These are phyloP conservation scores for Kodamaea laetipori DNA, from an alignment of 805 yeast species.

Conservation along the genomic window DNA sequence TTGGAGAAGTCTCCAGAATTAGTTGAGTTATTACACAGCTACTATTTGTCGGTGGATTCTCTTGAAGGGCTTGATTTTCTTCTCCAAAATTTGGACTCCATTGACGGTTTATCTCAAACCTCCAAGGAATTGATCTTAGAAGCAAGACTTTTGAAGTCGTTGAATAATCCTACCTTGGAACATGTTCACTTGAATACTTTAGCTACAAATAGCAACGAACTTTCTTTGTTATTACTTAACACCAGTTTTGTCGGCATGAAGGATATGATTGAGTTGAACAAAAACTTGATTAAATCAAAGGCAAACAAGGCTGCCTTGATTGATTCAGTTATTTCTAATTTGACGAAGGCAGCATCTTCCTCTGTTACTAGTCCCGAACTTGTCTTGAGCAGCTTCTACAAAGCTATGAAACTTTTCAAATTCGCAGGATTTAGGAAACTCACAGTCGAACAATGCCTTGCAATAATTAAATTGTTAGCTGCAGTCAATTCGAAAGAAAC, in stretches of 20 bases:
- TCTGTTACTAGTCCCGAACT: not conserved
- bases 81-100: conserved; percentile 19
- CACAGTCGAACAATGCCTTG: conserved; percentile 24
- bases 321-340: conserved; percentile 10
- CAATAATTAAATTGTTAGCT: conserved; percentile 30
- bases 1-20: conserved; percentile 18
- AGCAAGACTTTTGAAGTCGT: conserved; percentile 24
- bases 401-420: conserved; percentile 28
- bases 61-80: conserved; percentile 19
- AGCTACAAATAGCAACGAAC: conserved; percentile 10
- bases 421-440: conserved; percentile 21
- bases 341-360: conserved; percentile 1
- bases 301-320: conserved; percentile 13
- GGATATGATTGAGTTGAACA: conserved; percentile 14
- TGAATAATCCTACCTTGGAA: conserved; percentile 12
- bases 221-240: conserved; percentile 12
- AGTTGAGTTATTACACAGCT: conserved; percentile 24
- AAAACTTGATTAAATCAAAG: conserved; percentile 15
- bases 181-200: not conserved
- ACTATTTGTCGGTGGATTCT: conserved; percentile 24
- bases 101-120: conserved; percentile 17
- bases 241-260: conserved; percentile 20
- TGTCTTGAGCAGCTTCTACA: conserved; percentile 23
- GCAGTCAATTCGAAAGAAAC: conserved; percentile 22
- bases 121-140: conserved; percentile 21